Base-by-base conservation (phyloP, 2,329 filamentous ascomycete genomes). In the Aureobasidium pullulans region DNA sequence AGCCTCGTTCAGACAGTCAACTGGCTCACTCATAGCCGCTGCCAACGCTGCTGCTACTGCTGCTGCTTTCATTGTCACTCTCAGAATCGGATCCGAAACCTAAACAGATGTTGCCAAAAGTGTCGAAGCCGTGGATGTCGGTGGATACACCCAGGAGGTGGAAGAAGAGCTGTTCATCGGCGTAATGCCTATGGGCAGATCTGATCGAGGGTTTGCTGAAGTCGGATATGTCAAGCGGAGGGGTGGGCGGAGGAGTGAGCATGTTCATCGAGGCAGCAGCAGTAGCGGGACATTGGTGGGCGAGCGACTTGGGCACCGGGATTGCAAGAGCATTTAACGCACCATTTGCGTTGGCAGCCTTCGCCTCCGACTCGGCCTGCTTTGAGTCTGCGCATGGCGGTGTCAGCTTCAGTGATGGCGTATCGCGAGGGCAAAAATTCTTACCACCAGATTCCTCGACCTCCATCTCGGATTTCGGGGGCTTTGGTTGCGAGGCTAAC, bases 401-500 rank as follows among this genome's bases (percentile, higher is more conserved):
- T 8, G 39, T 49, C n/a, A 53, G 44, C 42, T 28, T 57, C 28
- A 29, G 9, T 6, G 31, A 10, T 5, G 1, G 9, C 16, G 29
- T 37, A 11, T 59, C 7, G 28, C 19, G 28, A 11, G 2, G 16
- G 16, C 31, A 48, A 32, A 3, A 37, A 8, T 57, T 11, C 62
- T 54, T 48, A 62, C 64, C 66, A 63, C 75, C 77, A 56, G 74
- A 72, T 60, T 75, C 68, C 61, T 76, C 71, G 52, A 77, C 76
- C 43, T 79, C 76, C 66, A 80, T 77, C 44, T 77, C 72, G 59
- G 74, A 72, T 62, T 66, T 70, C 58, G 70, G 69, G 52, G 88
- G 85, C 72, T 88, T 90, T 62, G 89, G 86, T 70, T 91, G 85
- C 60, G 86, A 81, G 48, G 88, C 88, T 66, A 96, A 73, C 71